A percentile compares a stretch with the other conserved stretches of the same genome.
Evolutionary conservation across 352 stramenopile genomes (phyloP).

Genomic region (Phytophthora sansomeana): DNA sequence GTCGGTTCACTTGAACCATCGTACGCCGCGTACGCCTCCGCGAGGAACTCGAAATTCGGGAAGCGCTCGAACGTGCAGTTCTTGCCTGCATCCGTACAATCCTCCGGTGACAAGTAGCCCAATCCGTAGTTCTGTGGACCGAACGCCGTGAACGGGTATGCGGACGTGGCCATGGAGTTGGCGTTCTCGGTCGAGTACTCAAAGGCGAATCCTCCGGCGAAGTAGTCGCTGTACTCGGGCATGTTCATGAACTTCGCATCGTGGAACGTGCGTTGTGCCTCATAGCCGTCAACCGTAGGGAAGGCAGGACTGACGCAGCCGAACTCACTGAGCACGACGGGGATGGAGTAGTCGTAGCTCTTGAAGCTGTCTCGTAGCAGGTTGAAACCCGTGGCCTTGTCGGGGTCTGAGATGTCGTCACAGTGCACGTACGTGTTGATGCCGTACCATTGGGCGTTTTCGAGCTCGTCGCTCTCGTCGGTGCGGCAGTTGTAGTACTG

Average conservation of each 20-base stretch:
- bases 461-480: constrained; percentile 59
- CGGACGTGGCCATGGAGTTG: constrained; percentile 62
- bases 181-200: constrained; percentile 85
- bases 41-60: constrained; percentile 73
- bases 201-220: constrained; percentile 75
- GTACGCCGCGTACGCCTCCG: constrained; percentile 51
- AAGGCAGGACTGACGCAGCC: constrained; percentile 38
- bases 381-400: constrained; percentile 64
- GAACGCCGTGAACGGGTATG: constrained; percentile 74
- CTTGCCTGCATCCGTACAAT: constrained; percentile 57
- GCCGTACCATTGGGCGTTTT: constrained; percentile 87
- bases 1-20: constrained; percentile 42
- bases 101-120: constrained; percentile 71
- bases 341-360: constrained; percentile 60
- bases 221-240: constrained; percentile 58
- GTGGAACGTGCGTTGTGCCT: constrained; percentile 81
- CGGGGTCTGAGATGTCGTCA: constrained; percentile 53
- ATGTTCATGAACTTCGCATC: constrained; percentile 71
- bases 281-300: constrained; percentile 63
- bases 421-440: constrained; percentile 89
- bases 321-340: constrained; percentile 43
- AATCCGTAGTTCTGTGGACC: constrained; percentile 81
- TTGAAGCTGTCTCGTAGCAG: constrained; percentile 66
- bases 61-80: constrained; percentile 65
- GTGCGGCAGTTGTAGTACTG: constrained; percentile 89